phyloP scores from a whole-genome alignment of 768 basidiomycete genomes.

The Serendipita vermifera region DNA sequence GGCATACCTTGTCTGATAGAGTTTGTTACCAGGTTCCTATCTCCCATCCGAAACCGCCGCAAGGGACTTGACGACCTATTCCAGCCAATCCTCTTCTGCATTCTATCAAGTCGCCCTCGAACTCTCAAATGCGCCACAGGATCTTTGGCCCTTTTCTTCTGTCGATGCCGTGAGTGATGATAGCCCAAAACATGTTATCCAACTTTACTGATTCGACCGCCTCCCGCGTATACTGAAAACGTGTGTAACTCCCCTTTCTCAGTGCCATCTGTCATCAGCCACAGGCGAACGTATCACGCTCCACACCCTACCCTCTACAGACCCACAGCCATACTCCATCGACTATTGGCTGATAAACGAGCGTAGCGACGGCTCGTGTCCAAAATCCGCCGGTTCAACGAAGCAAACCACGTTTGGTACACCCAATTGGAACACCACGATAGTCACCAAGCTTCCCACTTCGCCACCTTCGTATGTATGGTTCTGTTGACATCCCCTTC shows the following conservation, averaged over 20 bases:
- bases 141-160: slow-evolving; percentile 44
- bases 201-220: background rate
- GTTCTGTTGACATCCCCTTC: too few species aligned
- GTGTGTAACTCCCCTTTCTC: slow-evolving; percentile 5
- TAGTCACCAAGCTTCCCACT: background rate
- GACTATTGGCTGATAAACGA: slow-evolving; percentile 61
- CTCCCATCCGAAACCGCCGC: background rate
- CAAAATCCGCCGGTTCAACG: slow-evolving; percentile 14
- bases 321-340: slow-evolving; percentile 38
- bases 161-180: slow-evolving; percentile 41
- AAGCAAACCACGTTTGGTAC: background rate
- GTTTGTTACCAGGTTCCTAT: slow-evolving; percentile 1
- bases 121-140: slow-evolving; percentile 32
- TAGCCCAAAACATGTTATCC: background rate
- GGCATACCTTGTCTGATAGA: background rate
- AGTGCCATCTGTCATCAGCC: slow-evolving; percentile 56
- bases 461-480: background rate
- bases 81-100: slow-evolving; percentile 19
- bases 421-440: background rate
- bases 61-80: background rate
- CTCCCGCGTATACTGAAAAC: background rate
- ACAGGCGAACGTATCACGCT: slow-evolving; percentile 45
- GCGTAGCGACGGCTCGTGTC: slow-evolving; percentile 59
- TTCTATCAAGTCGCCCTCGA: slow-evolving; percentile 63
- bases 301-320: slow-evolving; percentile 33